These are phyloP conservation scores for Leonotis leonurus DNA, from an alignment of 257 asterid genomes.

Conservation along the genomic window DNA sequence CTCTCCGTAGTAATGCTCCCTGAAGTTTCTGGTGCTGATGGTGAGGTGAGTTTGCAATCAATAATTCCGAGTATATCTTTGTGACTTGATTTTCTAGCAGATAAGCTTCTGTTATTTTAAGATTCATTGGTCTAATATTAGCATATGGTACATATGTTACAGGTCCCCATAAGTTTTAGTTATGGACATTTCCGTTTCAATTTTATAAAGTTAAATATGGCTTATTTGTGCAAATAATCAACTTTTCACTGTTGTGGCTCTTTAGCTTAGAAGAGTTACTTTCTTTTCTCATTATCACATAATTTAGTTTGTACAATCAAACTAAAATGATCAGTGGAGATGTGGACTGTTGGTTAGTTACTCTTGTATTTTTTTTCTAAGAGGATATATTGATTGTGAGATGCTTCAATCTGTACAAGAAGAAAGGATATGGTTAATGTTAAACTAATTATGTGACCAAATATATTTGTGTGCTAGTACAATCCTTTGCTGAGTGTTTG, in stretches of 20 bases:
- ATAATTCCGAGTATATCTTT: background rate
- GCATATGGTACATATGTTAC: background rate
- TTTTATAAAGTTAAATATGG: background rate
- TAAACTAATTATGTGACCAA: background rate
- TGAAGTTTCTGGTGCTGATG: slow-evolving; percentile 62
- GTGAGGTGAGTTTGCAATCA: slow-evolving; percentile 45
- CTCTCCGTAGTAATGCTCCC: slow-evolving; percentile 54
- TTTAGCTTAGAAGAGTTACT: background rate
- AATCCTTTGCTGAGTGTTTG: too few relatives aligned
- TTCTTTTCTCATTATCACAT: background rate
- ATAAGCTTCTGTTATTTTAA: background rate
- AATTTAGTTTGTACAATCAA: background rate
- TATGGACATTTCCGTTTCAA: background rate
- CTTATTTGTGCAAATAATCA: background rate
- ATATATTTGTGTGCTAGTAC: too few relatives aligned
- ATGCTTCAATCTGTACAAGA: background rate
- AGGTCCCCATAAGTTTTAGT: background rate
- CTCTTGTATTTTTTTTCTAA: background rate
- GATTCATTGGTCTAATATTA: background rate
- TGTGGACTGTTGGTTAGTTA: background rate
- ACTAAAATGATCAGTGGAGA: too few relatives aligned
- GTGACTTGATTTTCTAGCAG: background rate
- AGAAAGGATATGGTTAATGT: background rate
- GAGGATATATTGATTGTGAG: background rate
- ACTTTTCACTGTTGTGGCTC: background rate